phyloP scores from a whole-genome alignment of 2,329 filamentous ascomycete genomes.

The Blastomyces silverae region DNA sequence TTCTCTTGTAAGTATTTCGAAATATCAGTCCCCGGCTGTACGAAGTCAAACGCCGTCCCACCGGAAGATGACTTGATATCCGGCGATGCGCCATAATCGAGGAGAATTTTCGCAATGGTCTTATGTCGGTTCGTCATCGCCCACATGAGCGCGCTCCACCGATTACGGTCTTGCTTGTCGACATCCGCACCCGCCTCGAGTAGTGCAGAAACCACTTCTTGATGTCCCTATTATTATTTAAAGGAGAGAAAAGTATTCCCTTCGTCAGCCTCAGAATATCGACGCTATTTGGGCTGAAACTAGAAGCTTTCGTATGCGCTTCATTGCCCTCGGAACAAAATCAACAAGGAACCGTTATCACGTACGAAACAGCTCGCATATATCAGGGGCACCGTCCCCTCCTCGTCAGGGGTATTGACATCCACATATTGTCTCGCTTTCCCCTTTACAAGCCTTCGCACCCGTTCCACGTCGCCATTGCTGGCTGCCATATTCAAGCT shows the following conservation, averaged over 20 bases:
- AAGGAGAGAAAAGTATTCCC: conserved; percentile 17
- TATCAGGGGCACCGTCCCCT: conserved; percentile 92
- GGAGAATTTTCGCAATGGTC: conserved; percentile 81
- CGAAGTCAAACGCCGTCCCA: conserved; percentile 90
- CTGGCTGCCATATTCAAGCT: conserved; percentile 91
- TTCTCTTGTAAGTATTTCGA: conserved; percentile 92
- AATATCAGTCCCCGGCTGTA: conserved; percentile 91
- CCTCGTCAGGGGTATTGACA: conserved; percentile 81
- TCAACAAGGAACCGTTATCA: conserved; percentile 23
- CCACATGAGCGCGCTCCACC: conserved; percentile 99
- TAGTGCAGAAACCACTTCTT: conserved; percentile 75
- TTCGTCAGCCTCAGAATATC: not conserved
- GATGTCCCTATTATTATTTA: conserved; percentile 60
- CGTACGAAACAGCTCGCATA: conserved; percentile 96
- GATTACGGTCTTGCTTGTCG: conserved; percentile 88
- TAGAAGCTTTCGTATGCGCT: not conserved
- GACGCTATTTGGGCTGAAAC: not conserved
- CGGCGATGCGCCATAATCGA: conserved; percentile 91
- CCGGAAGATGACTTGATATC: conserved; percentile 93
- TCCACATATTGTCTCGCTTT: conserved; percentile 70
- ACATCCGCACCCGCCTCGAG: conserved; percentile 81
- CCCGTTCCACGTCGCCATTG: conserved; percentile 82
- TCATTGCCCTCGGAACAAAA: not conserved
- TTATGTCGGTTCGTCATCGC: conserved; percentile 99
- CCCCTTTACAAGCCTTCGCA: conserved; percentile 67